Base-by-base conservation (phyloP, 108 stramenopile genomes). In the Nannochloropsis gaditana region DNA sequence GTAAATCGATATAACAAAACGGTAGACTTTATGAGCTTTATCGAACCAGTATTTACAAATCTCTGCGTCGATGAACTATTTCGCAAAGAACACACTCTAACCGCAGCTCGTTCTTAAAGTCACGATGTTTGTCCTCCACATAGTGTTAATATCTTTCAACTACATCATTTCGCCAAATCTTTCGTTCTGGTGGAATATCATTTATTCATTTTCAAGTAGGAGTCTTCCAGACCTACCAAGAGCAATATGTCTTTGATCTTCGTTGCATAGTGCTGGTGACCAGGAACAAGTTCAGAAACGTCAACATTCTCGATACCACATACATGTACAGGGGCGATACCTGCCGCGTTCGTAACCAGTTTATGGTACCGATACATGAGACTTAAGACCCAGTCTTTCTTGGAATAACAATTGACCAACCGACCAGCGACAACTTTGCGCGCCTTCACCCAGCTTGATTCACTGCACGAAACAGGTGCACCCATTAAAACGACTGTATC, bases 401-500 rank as follows among this genome's bases (percentile, higher is more conserved):
- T 82, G 42, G 80, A 84, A 45, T 89, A 89, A 41, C 85, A 85
- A 59, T 89, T 89, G 83, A 89, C 85, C 1, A 86, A 41, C 44
- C 89, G 59, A 1, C 85, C 89, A 44, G 83, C 85, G 31, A 86
- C 89, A 31, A 89, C 9, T 43, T 83, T 43, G 9, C 81, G 44
- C 5, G 45, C 85, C 45, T 44, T 73, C 83, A 80, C 83, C 89
- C 89, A 89, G 42, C 86, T 86, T 41, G 82, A 81, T 19, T 79
- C 8, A 17, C 79, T 43, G 45, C 41, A 10, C 19, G 21, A 15
- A 41, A 89, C 42, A 9, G 89, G 89, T 11, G 89, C 89, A 2
- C 89, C 89, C 47, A 89, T 82, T 11, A 89, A 45, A 79, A 86
- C 86, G 80, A 83, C 89, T 42, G 85, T 86, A 8, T 86, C 83